Base-by-base conservation (phyloP, 371 early-diverging fungal genomes). In the Mortierella sp. region DNA sequence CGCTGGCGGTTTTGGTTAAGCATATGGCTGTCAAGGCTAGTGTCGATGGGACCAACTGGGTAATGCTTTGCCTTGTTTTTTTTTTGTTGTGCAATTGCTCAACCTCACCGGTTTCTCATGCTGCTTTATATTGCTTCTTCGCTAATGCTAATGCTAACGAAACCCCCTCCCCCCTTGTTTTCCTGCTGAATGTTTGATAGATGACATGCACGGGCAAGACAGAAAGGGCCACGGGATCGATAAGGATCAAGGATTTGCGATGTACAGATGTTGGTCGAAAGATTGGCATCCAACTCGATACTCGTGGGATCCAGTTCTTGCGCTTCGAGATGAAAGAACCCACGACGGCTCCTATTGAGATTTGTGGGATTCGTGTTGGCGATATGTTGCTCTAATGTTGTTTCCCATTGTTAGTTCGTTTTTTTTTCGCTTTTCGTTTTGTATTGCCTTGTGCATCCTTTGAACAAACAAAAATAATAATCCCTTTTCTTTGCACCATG, bases 311-410 rank as follows among this genome's bases (percentile, higher is more conserved):
- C 26, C 80, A 84, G 34, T 61, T 73, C 48, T 28, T 86, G 37
- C 79, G 82, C 6, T 81, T 86, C 44, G 86, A 86, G 67, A 71
- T 86, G 76, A 73, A 61, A 3, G 79, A 81, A 6, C 64, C 73
- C 16, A 51, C 55, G 8, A 44, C 78, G 0, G 31, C 73, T 19
- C 77, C 82, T n/a, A 74, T 86, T n/a, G 86, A 86, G 53, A 53
- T 86, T 43, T 86, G 86, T 61, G 82, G 86, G 5, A 79, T 86
- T 37, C 86, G 86, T 11, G 70, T 86, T n/a, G 86, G 81, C 8
- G 82, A 81, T 6, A 86, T 86, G 86, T 37, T 78, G 13, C 70
- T 84, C n/a, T 84, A 73, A 46, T 55, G 10, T 16, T 50, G 10
- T 50, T 16, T 31, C 46, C 24, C 14, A 34, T 61, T 19, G 34